Base-by-base conservation (phyloP, 495 filamentous ascomycete species). In the Penicillium cosmopolitanum region DNA sequence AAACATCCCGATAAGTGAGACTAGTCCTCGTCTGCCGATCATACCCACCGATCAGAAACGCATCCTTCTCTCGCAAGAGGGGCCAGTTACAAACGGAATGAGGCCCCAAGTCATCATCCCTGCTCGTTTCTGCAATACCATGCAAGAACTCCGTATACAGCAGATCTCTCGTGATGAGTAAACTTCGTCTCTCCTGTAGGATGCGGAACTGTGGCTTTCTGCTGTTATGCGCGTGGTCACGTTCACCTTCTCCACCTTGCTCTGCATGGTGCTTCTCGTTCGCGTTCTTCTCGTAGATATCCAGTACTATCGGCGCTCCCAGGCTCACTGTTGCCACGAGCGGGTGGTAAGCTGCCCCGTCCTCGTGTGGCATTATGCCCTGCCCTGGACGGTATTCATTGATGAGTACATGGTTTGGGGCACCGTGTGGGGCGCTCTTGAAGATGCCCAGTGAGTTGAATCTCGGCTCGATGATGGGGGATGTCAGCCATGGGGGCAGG, bases 321-420 rank as follows among this genome's bases (percentile, higher is more conserved):
- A 98, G 76, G 71, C 89, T 94, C 50, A 98, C 87, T 4, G 95
- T 98, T 43, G 91, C 93, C 4, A 97, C 94, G 28, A 96, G 83
- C 2, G 90, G 89, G 62, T 89, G 79, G 68, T 98, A 98, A 1
- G 94, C 92, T 2, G 81, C 70, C 1, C 95, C 95, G 66, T 98
- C 95, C 74, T 98, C 93, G 68, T 98, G 95, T 53, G 93, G 86
- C 90, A 97, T 94, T 60, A 98, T 98, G 7, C 95, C 95, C 62
- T 96, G 89, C 1, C 91, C 91, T 0, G 91, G 86, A 1, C 73
- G 74, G 73, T 98, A 98, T 73, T 97, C 93, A 66, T 98, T 98
- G 42, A 98, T 84, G 16, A 98, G 80, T 48, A 95, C 89, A 77
- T 98, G 95, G 60, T 98, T 98, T 33, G 94, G 92, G 4, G 73